These are phyloP conservation scores for Brassica rapa DNA, from an alignment of 345 rosid species.

Conservation along the genomic window DNA sequence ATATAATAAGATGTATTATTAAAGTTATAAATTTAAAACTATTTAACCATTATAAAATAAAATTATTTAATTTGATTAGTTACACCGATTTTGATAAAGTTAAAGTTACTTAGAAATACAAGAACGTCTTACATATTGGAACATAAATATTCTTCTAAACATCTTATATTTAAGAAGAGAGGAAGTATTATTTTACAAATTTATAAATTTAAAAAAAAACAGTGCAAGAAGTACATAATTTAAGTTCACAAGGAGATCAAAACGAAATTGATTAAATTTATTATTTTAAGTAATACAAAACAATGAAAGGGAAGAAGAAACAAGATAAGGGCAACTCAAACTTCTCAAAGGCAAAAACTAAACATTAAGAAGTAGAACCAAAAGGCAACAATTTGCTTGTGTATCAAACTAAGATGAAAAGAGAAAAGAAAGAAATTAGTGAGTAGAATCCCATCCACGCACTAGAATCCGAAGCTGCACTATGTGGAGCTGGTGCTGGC, in stretches of 20 bases:
- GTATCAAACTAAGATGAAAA: not conserved
- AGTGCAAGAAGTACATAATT: no score
- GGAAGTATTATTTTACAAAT: no score
- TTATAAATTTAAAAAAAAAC: no score
- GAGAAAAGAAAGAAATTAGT: not conserved
- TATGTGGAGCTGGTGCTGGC: not conserved
- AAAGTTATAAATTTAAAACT: no score
- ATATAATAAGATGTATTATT: no score
- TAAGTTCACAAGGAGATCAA: not conserved
- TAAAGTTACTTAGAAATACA: no score
- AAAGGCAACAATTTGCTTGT: not conserved
- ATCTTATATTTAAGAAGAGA: no score
- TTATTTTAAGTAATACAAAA: not conserved
- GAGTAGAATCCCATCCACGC: not conserved
- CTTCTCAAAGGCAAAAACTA: not conserved
- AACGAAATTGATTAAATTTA: not conserved
- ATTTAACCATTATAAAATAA: no score
- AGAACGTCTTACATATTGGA: no score
- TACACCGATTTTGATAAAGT: no score
- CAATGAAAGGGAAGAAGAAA: not conserved
- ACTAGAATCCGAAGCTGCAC: not conserved
- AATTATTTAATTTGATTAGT: no score
- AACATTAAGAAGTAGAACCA: not conserved
- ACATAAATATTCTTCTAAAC: no score
- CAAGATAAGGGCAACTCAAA: not conserved